Conservation (phyloP, 805 yeast genomes). For the Candida maltosa region DNA sequence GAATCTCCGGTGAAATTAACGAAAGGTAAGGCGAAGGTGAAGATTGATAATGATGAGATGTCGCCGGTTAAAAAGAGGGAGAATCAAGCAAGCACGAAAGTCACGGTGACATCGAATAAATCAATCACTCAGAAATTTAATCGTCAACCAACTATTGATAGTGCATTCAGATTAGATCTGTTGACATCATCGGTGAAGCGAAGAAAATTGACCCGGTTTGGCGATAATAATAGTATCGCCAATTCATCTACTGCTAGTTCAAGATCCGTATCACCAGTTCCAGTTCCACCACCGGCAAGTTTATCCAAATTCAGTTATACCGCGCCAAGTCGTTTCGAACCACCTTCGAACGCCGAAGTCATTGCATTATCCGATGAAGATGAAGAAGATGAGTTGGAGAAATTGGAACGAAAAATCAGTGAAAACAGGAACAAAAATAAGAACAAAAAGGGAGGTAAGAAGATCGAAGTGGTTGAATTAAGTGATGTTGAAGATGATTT, state of each 20-base stretch:
- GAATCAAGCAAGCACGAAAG: conserved; percentile 30
- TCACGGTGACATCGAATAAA: conserved; percentile 37
- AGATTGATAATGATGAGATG: conserved; percentile 10
- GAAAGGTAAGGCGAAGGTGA: conserved; percentile 30
- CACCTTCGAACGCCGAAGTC: background rate
- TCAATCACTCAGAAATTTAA: conserved; percentile 43
- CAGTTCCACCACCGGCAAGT: conserved; percentile 9
- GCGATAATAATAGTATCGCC: background rate
- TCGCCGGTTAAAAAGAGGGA: conserved; percentile 16
- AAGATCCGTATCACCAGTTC: conserved; percentile 8
- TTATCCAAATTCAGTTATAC: conserved; percentile 7
- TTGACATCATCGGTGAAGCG: conserved; percentile 15
- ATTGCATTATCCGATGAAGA: conserved; percentile 15
- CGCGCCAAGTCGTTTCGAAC: background rate
- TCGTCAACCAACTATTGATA: conserved; percentile 25
- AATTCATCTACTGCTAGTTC: conserved; percentile 1
- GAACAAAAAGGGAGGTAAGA: conserved; percentile 5
- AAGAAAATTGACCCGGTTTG: conserved; percentile 31
- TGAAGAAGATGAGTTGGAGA: conserved; percentile 32
- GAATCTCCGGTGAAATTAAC: conserved; percentile 33
- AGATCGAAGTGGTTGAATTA: conserved; percentile 10
- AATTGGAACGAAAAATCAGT: conserved; percentile 35
- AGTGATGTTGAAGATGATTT: conserved; percentile 34
- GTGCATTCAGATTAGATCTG: conserved; percentile 9
- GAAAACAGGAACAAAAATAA: conserved; percentile 26